phyloP scores from a whole-genome alignment of 768 basidiomycete species.

The Phanerochaete sordida region DNA sequence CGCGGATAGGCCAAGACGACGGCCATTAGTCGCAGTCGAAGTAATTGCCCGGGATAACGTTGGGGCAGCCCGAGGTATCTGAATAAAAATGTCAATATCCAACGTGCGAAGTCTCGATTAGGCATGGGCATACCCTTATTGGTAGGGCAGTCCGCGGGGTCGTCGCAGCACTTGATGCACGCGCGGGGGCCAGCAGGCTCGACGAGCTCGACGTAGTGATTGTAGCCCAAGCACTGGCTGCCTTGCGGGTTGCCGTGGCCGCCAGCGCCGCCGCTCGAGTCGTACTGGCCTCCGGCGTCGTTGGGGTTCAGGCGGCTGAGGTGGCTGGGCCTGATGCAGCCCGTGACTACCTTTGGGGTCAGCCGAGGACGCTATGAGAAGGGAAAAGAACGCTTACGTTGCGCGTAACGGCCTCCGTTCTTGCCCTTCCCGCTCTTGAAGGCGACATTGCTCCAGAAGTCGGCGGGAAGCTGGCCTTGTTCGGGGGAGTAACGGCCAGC shows the following conservation, averaged over 20 bases:
- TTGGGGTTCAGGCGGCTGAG: slow-evolving; percentile 42
- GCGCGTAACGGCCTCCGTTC: slow-evolving; percentile 40
- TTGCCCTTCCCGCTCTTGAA: slow-evolving; percentile 40
- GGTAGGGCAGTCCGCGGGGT: slow-evolving; percentile 50
- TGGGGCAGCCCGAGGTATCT: slow-evolving; percentile 51
- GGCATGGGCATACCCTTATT: slow-evolving; percentile 34
- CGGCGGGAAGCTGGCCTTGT: slow-evolving; percentile 43
- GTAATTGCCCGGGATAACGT: slow-evolving; percentile 51
- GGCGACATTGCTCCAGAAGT: slow-evolving; percentile 50
- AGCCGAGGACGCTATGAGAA: neutral
- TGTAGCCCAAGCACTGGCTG: slow-evolving; percentile 52
- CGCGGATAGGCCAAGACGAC: neutral
- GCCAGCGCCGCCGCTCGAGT: slow-evolving; percentile 49
- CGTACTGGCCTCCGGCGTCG: slow-evolving; percentile 56
- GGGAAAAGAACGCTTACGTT: slow-evolving; percentile 32
- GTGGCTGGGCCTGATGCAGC: slow-evolving; percentile 46
- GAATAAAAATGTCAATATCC: neutral
- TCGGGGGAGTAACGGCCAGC: slow-evolving; percentile 33
- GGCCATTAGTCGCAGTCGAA: slow-evolving; percentile 42
- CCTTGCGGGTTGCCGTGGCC: slow-evolving; percentile 51
- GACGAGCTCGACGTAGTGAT: slow-evolving; percentile 57
- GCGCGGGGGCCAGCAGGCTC: slow-evolving; percentile 49
- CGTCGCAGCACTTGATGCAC: slow-evolving; percentile 58
- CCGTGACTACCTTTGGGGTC: slow-evolving; percentile 40
- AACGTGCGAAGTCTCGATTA: neutral